phyloP scores from a whole-genome alignment of 1,284 basidiomycete genomes.

The Apiotrichum montevideense region DNA sequence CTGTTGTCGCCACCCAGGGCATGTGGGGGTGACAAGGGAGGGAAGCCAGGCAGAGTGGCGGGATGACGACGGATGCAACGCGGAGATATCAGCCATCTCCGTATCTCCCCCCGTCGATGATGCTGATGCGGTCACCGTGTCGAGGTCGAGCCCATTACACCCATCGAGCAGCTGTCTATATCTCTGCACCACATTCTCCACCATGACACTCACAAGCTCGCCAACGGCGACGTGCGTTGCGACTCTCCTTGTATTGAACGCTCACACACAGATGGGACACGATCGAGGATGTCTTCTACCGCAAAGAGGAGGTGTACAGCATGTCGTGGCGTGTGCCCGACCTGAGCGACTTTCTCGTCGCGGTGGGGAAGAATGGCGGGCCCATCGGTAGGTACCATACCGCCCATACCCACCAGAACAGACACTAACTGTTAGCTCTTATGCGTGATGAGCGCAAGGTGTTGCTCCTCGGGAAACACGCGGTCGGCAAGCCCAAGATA shows the following conservation, averaged over 20 bases:
- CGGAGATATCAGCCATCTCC: too few relatives aligned
- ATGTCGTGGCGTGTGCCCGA: slow-evolving; percentile 73
- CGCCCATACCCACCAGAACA: too few relatives aligned
- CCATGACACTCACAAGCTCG: slow-evolving; percentile 17
- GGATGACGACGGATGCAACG: too few relatives aligned
- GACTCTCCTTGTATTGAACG: background rate
- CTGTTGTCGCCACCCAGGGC: background rate
- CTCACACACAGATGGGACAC: slow-evolving; percentile 44
- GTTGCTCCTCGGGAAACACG: slow-evolving; percentile 62
- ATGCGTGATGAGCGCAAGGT: slow-evolving; percentile 80
- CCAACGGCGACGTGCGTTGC: slow-evolving; percentile 23
- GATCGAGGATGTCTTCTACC: slow-evolving; percentile 50
- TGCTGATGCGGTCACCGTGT: too few relatives aligned
- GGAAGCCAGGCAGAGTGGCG: too few relatives aligned
- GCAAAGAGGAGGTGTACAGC: slow-evolving; percentile 73
- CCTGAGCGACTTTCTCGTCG: slow-evolving; percentile 71
- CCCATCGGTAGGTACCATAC: slow-evolving; percentile 60
- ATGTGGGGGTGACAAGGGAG: too few relatives aligned
- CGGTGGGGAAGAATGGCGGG: slow-evolving; percentile 78
- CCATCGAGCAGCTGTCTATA: too few relatives aligned
- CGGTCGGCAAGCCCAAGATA: slow-evolving; percentile 61
- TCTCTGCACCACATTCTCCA: background rate
- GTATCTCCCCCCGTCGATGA: too few relatives aligned
- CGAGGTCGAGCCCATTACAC: too few relatives aligned
- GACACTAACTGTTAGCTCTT: slow-evolving; percentile 55